Conservation (phyloP, 2,329 filamentous ascomycete genomes). For the Aspergillus fijiensis region DNA sequence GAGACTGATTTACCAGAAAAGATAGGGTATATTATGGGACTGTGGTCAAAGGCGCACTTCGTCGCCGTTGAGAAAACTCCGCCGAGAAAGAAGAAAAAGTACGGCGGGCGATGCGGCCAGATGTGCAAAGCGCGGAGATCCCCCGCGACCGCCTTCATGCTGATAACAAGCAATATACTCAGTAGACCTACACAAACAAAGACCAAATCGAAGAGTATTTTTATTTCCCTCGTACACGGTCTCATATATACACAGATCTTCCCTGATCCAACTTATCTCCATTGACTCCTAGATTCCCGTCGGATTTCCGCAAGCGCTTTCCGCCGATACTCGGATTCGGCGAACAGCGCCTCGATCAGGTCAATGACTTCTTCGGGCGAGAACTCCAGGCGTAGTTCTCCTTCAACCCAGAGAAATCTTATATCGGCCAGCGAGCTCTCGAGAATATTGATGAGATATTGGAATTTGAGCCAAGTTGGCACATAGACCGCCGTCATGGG, state of each 20-base stretch:
- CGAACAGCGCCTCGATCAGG: conserved; percentile 63
- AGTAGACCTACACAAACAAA: background rate
- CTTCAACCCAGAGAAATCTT: conserved; percentile 64
- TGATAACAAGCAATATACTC: background rate
- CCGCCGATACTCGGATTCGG: conserved; percentile 59
- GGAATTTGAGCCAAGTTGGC: conserved; percentile 64
- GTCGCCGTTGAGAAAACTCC: conserved; percentile 24
- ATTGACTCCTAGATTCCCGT: conserved; percentile 29
- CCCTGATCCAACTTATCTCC: background rate
- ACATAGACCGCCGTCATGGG: conserved; percentile 63
- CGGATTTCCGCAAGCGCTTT: conserved; percentile 59
- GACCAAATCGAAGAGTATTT: no score
- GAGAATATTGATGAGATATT: conserved; percentile 63
- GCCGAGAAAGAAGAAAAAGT: conserved; percentile 36
- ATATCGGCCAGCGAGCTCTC: conserved; percentile 65
- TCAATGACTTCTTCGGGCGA: conserved; percentile 61
- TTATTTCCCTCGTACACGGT: background rate
- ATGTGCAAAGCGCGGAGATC: conserved; percentile 39
- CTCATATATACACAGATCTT: conserved; percentile 5
- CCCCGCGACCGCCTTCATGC: conserved; percentile 10
- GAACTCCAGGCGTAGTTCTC: conserved; percentile 64
- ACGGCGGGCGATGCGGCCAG: conserved; percentile 43
- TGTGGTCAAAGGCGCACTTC: conserved; percentile 6
- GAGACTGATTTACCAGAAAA: background rate
- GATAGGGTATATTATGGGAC: background rate